Conservation (phyloP, 2,329 filamentous ascomycete species). For the Cercospora zeae-maydis region DNA sequence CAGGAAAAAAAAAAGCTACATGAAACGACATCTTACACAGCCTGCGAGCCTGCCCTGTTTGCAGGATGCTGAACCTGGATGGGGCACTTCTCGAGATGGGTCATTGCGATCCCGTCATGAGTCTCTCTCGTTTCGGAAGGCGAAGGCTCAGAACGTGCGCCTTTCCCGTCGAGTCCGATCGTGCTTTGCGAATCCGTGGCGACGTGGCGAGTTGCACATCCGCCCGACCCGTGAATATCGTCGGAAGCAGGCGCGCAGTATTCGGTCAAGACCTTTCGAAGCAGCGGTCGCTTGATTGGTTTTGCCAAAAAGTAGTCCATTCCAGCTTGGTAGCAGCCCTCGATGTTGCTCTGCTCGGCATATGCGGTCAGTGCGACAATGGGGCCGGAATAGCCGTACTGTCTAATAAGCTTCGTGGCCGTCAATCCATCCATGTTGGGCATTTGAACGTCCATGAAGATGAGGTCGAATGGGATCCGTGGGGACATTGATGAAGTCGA, state of each 20-base stretch:
- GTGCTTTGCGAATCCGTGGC: neutral
- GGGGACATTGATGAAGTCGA: neutral
- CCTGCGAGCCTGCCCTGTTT: neutral
- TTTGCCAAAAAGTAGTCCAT: constrained; percentile 85
- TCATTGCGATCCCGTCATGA: neutral
- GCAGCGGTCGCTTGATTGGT: constrained; percentile 72
- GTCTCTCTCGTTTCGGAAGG: neutral
- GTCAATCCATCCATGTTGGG: constrained; percentile 87
- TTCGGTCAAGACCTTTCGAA: constrained; percentile 79
- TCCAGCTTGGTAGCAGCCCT: constrained; percentile 69
- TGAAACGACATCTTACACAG: neutral
- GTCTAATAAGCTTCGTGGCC: constrained; percentile 76
- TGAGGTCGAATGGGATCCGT: constrained; percentile 68
- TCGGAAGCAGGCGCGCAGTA: constrained; percentile 53
- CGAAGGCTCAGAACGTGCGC: neutral
- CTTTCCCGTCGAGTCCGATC: neutral
- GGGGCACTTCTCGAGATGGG: neutral
- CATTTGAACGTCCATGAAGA: constrained; percentile 96
- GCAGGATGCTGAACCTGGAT: neutral
- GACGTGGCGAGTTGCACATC: neutral
- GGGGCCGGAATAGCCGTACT: constrained; percentile 80
- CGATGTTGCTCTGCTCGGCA: constrained; percentile 74
- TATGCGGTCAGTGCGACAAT: constrained; percentile 91
- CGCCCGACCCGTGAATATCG: neutral
- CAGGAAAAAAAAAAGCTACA: neutral